A percentile compares a stretch with the other conserved stretches of the same genome.
These are phyloP conservation scores for Kitagawia praeruptora DNA, from an alignment of 129 eudicot genomes.

Conservation along the genomic window DNA sequence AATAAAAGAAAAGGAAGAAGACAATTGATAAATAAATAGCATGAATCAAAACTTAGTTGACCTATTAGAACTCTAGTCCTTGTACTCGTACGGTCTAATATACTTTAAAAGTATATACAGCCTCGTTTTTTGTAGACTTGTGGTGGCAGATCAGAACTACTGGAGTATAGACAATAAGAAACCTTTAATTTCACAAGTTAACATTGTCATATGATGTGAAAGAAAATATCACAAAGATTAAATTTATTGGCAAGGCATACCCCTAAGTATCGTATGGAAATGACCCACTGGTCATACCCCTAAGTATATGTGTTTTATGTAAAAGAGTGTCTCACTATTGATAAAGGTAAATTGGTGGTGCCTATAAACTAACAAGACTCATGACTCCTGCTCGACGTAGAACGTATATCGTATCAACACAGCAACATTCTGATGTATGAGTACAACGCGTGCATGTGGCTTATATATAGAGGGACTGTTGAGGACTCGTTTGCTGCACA, in stretches of 20 bases:
- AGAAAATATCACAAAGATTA: no score
- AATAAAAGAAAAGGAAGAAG: not conserved
- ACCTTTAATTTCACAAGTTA: not conserved
- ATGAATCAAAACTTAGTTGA: not conserved
- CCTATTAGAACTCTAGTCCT: not conserved
- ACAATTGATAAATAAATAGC: not conserved
- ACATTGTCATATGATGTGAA: not conserved
- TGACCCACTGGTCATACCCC: not conserved
- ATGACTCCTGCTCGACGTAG: not conserved
- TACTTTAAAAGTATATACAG: not conserved
- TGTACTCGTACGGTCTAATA: conserved; percentile 1
- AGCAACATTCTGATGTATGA: no score
- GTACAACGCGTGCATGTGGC: no score
- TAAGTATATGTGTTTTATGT: not conserved
- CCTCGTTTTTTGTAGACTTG: not conserved
- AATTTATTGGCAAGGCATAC: not conserved
- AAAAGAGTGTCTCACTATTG: not conserved
- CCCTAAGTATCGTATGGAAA: not conserved
- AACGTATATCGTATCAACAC: not conserved
- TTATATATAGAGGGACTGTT: no score
- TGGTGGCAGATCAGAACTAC: not conserved
- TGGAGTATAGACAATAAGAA: not conserved
- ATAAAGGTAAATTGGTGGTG: not conserved
- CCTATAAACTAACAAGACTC: not conserved
- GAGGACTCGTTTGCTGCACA: no score